A percentile compares a stretch with the other conserved stretches of the same genome.
Conservation (phyloP, 441 rosid genomes). For the Hypseocharis bilobata region DNA sequence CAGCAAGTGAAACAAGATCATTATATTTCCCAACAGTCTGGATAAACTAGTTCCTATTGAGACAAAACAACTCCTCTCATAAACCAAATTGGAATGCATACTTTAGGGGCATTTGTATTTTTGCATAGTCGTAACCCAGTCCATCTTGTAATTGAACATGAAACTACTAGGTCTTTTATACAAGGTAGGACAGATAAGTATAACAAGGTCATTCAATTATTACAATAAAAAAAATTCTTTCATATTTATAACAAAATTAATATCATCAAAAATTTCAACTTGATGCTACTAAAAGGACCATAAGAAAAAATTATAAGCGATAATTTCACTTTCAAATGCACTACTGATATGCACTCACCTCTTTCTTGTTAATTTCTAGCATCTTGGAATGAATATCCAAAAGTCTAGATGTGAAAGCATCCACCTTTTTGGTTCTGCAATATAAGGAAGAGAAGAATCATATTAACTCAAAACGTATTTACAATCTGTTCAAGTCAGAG, state of each 20-base stretch:
- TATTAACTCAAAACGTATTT: conserved; percentile 6
- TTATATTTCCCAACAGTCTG: conserved; percentile 10
- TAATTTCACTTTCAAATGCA: conserved; percentile 3
- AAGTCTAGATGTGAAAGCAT: conserved; percentile 81
- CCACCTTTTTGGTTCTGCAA: conserved; percentile 78
- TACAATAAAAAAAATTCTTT: not conserved
- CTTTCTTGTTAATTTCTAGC: conserved; percentile 73
- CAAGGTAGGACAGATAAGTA: not conserved
- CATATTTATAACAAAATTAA: not conserved
- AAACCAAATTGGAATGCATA: not conserved
- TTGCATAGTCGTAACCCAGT: not conserved
- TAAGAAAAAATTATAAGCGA: not conserved
- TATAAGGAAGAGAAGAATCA: conserved; percentile 17
- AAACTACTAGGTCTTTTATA: not conserved
- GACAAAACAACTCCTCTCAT: conserved; percentile 7
- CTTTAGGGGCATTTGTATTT: not conserved
- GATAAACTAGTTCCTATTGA: conserved; percentile 7
- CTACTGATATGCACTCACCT: conserved; percentile 34
- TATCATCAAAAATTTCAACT: not conserved
- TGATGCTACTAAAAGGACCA: not conserved
- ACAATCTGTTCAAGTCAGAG: not conserved
- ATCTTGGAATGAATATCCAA: conserved; percentile 85
- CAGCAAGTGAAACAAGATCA: conserved; percentile 18
- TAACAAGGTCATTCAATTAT: not conserved
- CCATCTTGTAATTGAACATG: not conserved